Evolutionary conservation across 257 asterid genomes (phyloP), one percentile per base, ranked within the genome.

Genomic region (Rehmannia glutinosa): DNA sequence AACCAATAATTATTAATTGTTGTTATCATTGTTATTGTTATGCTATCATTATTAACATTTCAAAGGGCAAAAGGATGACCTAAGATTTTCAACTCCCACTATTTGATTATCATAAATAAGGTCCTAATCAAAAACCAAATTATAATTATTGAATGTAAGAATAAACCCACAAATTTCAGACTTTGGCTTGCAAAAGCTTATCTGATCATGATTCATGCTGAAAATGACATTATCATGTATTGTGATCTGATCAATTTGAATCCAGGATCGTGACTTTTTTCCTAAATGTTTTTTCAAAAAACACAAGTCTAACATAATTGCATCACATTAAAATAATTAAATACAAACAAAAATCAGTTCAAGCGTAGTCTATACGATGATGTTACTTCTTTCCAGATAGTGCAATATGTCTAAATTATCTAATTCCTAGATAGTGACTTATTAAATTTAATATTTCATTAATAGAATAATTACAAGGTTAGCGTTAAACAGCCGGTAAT

Each of bases 401-500:
- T 43, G 66, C 9, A 28, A 24, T 15, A 17, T 36, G 8, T 1
- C 1, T n/a, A 16, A 1, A 3, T 57, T 23, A 21, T 46, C 28
- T 6, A 68, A 62, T 27, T 32, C 16, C n/a, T 52, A 52, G 69
- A 59, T 32, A 16, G 47, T 5, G 71, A 71, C 50, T 15, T 23
- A 15, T 20, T 59, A 64, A 7, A 11, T 52, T 33, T 45, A 42
- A 16, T 66, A 45, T 4, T 55, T 8, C 38, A 61, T 59, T 55
- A 56, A 28, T 15, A 8, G 0, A 20, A 20, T 71, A 55, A 50
- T 35, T 16, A 69, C 57, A 68, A 24, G 68, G 70, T 51, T 60
- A 38, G 61, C 28, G 53, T 60, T 59, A 46, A 70, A 60, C 20
- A 13, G 72, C 70, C 69, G 77, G 78, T 62, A 53, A 61, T 41